Base-by-base conservation (phyloP, 2,329 filamentous ascomycete species). In the Colletotrichum eleusines region DNA sequence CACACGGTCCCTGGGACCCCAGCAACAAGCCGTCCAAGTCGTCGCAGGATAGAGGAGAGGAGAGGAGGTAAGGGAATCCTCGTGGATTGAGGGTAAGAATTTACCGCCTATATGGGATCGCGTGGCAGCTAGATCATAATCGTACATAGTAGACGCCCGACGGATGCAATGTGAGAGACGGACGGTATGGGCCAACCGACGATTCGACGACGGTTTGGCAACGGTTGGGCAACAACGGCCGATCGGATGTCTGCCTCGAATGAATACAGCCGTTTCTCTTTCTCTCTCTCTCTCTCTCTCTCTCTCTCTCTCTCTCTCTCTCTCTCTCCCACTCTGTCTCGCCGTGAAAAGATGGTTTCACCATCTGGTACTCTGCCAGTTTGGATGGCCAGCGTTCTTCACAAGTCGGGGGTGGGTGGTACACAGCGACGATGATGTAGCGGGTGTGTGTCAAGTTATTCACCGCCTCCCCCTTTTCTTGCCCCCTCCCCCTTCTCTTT, bases 361-460 rank as follows among this genome's bases (percentile, higher is more conserved):
- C 28, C 58, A 71, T 50, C 53, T 51, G 31, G 35, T 38, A 48
- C 38, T 8, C 26, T 18, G 6, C 5, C 26, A 4, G 46, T 44
- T 31, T 44, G 55, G 33, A 28, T 54, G 48, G 38, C 20, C 38
- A 62, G 28, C 50, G n/a, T 38, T n/a, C 40, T 33, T 42, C 44
- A 62, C 59, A 61, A 50, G 54, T 28, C 46, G 48, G 31, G 33
- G 40, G 50, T 16, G 23, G 6, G n/a, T 16, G 63, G n/a, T 42
- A 67, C 61, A 44, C n/a, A 4, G 9, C 50, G 35, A 35, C 44
- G 26, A 58, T 68, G 58, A 53, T 62, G 68, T 68, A 51, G 68
- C 46, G 58, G 20, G 51, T 59, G 68, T 59, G 68, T 71, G 64
- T 68, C 68, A 63, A 68, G 64, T 71, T 59, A 58, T 68, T 46